Evolutionary conservation across 805 yeast genomes (phyloP), one percentile per base, ranked within the genome.

Genomic region (Candida quercuum): DNA sequence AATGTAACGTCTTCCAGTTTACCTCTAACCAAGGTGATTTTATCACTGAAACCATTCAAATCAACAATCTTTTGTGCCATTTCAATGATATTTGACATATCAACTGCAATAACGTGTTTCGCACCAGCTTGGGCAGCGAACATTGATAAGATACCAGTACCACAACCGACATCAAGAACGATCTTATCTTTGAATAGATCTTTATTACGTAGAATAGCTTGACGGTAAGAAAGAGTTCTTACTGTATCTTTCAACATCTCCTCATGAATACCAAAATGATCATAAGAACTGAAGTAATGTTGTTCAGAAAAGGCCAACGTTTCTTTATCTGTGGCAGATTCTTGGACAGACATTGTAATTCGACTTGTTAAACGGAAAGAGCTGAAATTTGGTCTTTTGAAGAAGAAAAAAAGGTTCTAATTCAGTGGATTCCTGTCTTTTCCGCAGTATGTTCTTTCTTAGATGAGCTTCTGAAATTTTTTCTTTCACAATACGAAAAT

Each of bases 111-210:
- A 37, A 93, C 99, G 58, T 88, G 97, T 61, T 88, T 87, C 46
- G 99, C 99, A 48, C 99, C 99, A n/a, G 97, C 95, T 57, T 81
- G 82, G 35, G 91, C 96, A 14, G 98, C 98, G 71, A 93, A 93
- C 96, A 93, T 86, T 19, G 97, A 89, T 45, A 93, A 67, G 49
- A 93, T 88, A 51, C 99, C 99, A 16, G 99, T 93, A 50, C 99
- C 99, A 64, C 99, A 94, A 35, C 99, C 99, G 40, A 93, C 99
- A 65, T 93, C 99, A 40, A 93, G 70, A 7, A 93, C 99, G 43
- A 91, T 66, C 69, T 93, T 93, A 63, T 80, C 97, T 61, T 88
- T 87, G 71, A 93, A 91, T 38, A 87, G 66, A 49, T 82, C 84
- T 54, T 81, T 81, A 70, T 93, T 93, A 61, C 86, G 87, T 67